Conservation (phyloP, 1,284 basidiomycete genomes). For the Trichosporon sp. region DNA sequence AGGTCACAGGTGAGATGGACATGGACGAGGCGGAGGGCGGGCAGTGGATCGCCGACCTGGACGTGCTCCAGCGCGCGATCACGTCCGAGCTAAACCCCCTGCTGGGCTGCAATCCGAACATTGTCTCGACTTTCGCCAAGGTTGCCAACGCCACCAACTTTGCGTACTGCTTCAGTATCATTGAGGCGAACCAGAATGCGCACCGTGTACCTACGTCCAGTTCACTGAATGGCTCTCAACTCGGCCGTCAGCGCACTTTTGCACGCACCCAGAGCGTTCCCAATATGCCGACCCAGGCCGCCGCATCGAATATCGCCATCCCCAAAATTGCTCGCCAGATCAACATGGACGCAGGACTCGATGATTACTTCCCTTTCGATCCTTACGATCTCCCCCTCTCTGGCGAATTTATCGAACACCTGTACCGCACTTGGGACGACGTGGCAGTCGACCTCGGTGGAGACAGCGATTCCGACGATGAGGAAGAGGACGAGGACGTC, state of each 20-base stretch:
- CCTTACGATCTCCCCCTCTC: slow-evolving; percentile 81
- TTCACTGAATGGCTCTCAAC: slow-evolving; percentile 3
- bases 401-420: slow-evolving; percentile 57
- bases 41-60: slow-evolving; percentile 80
- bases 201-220: slow-evolving; percentile 8
- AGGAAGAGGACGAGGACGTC: slow-evolving; percentile 56
- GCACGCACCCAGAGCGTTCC: slow-evolving; percentile 16
- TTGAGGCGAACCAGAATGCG: slow-evolving; percentile 70
- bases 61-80: slow-evolving; percentile 77
- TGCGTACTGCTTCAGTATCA: slow-evolving; percentile 90
- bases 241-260: slow-evolving; percentile 22
- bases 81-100: slow-evolving; percentile 86
- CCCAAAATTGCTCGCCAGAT: slow-evolving; percentile 50
- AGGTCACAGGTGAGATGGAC: slow-evolving; percentile 62
- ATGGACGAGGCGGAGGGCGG: slow-evolving; percentile 61
- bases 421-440: slow-evolving; percentile 63
- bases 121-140: slow-evolving; percentile 92
- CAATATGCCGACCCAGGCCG: slow-evolving; percentile 13
- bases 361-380: slow-evolving; percentile 98
- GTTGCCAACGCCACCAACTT: slow-evolving; percentile 90
- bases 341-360: slow-evolving; percentile 70
- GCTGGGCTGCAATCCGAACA: slow-evolving; percentile 83
- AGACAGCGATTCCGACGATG: slow-evolving; percentile 55
- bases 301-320: slow-evolving; percentile 24
- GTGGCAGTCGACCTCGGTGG: slow-evolving; percentile 55